phyloP scores from a whole-genome alignment of 495 filamentous ascomycete species.

The Neurospora sp. region DNA sequence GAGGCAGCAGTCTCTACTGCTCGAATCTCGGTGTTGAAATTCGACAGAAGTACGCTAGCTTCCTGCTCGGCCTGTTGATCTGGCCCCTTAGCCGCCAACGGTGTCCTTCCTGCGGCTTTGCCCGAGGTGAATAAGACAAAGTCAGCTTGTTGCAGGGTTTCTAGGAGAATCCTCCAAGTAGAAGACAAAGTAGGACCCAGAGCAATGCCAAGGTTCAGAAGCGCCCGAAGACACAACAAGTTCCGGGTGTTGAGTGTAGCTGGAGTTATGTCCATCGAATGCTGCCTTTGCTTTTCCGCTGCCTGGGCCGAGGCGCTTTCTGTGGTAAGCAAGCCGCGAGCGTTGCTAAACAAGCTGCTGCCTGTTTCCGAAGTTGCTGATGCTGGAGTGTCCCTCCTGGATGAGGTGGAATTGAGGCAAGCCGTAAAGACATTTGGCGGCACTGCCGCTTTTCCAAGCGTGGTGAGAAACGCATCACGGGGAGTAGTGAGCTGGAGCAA shows the following conservation, averaged over 20 bases:
- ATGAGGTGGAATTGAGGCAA: slow-evolving; percentile 39
- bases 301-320: slow-evolving; percentile 44
- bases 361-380: slow-evolving; percentile 34
- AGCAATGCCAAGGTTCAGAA: slow-evolving; percentile 90
- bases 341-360: slow-evolving; percentile 48
- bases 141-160: slow-evolving; percentile 85
- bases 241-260: slow-evolving; percentile 76
- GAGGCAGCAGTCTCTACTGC: slow-evolving; percentile 84
- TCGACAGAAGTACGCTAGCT: slow-evolving; percentile 41
- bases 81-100: slow-evolving; percentile 28
- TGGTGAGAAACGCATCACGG: slow-evolving; percentile 89
- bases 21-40: slow-evolving; percentile 66
- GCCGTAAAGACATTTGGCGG: slow-evolving; percentile 64
- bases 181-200: slow-evolving; percentile 75
- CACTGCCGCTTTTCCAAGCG: slow-evolving; percentile 83
- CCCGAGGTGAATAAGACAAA: slow-evolving; percentile 60
- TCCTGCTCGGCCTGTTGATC: slow-evolving; percentile 37
- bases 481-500: slow-evolving; percentile 75
- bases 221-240: slow-evolving; percentile 75
- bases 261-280: slow-evolving; percentile 36
- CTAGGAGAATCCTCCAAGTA: slow-evolving; percentile 83
- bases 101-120: slow-evolving; percentile 37
- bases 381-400: slow-evolving; percentile 5
- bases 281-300: slow-evolving; percentile 43
- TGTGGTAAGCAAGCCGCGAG: slow-evolving; percentile 54